phyloP scores from a whole-genome alignment of 345 rosid species.

The Sapria himalayana region DNA sequence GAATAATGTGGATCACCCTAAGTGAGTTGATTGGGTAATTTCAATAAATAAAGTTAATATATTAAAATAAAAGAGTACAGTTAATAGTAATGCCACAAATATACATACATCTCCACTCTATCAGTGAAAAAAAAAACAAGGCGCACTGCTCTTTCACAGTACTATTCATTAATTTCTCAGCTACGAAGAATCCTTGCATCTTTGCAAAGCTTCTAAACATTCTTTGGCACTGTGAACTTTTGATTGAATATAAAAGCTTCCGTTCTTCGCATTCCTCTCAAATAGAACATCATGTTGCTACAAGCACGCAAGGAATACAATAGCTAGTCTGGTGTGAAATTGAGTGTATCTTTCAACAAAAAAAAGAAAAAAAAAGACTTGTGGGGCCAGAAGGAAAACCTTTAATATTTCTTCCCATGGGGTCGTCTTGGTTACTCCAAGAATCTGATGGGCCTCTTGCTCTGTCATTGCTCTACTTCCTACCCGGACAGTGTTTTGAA shows the following conservation, averaged over 20 bases:
- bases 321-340: neutral
- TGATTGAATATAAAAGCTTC: constrained; percentile 87
- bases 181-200: too few species aligned
- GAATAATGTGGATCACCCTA: too few species aligned
- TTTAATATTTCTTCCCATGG: constrained; percentile 73
- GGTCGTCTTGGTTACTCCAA: constrained; percentile 44
- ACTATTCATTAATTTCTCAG: too few species aligned
- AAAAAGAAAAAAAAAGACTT: neutral
- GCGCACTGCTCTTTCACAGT: too few species aligned
- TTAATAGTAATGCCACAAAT: too few species aligned
- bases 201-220: constrained; percentile 41
- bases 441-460: constrained; percentile 80
- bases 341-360: too few species aligned
- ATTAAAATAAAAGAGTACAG: too few species aligned
- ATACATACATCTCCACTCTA: too few species aligned
- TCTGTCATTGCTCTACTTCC: constrained; percentile 54
- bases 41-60: too few species aligned
- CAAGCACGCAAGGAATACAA: constrained; percentile 1
- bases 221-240: constrained; percentile 89
- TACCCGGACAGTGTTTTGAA: constrained; percentile 41
- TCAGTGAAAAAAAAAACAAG: too few species aligned
- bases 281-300: constrained; percentile 67
- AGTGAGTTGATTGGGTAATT: too few species aligned
- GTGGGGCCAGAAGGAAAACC: too few species aligned
- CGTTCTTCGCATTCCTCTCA: constrained; percentile 55